Conservation (phyloP, 2,329 filamentous ascomycete genomes). For the Emericellopsis cladophorae region DNA sequence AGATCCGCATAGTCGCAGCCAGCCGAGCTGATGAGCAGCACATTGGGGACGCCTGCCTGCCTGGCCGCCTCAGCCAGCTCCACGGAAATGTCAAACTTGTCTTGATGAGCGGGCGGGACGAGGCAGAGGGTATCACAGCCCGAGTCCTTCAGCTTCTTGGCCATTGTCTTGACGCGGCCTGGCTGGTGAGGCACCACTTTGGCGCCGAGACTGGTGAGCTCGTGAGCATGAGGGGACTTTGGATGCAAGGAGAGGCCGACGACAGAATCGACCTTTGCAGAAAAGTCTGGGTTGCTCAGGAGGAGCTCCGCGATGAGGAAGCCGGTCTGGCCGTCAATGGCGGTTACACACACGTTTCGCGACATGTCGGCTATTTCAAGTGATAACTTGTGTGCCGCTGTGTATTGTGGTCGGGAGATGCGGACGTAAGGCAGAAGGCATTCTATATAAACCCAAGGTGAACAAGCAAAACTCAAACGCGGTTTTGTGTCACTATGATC, state of each 20-base stretch:
- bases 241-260: constrained; percentile 27
- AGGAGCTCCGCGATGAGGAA: constrained; percentile 36
- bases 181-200: constrained; percentile 23
- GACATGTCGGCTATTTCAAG: constrained; percentile 19
- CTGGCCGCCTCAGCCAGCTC: constrained; percentile 32
- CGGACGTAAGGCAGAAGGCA: too few species aligned
- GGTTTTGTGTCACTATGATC: too few species aligned
- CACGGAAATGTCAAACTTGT: constrained; percentile 29
- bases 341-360: constrained; percentile 33
- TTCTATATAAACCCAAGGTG: too few species aligned
- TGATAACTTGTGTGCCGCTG: too few species aligned
- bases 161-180: constrained; percentile 19
- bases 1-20: constrained; percentile 36
- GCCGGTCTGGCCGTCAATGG: constrained; percentile 35
- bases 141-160: constrained; percentile 23
- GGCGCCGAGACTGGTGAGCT: constrained; percentile 26
- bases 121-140: constrained; percentile 34
- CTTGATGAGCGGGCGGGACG: constrained; percentile 30
- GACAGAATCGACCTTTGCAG: constrained; percentile 24
- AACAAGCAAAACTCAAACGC: too few species aligned
- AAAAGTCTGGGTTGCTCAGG: constrained; percentile 28
- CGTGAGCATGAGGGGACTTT: constrained; percentile 19
- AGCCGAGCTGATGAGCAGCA: constrained; percentile 32
- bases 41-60: constrained; percentile 28
- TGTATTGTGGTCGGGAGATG: too few species aligned